These are phyloP conservation scores for Cetraspora pellucida DNA, from an alignment of 192 early-diverging fungal species.

Conservation along the genomic window DNA sequence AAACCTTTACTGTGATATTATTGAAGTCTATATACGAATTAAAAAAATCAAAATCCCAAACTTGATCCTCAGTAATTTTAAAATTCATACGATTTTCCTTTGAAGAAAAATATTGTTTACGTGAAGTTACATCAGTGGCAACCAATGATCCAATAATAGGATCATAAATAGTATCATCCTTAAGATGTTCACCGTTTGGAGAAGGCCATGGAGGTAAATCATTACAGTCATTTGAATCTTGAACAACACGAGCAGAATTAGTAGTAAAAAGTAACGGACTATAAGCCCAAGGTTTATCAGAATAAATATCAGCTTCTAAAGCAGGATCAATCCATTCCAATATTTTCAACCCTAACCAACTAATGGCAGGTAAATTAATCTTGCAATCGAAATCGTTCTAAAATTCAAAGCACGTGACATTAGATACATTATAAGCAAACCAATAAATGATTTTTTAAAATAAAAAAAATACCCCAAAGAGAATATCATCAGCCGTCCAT, in stretches of 20 bases:
- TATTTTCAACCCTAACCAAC: constrained; percentile 73
- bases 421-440: not conserved
- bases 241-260: constrained; percentile 60
- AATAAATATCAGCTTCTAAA: constrained; percentile 68
- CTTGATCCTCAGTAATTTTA: constrained; percentile 63
- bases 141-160: constrained; percentile 21
- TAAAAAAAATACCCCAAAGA: constrained; percentile 62
- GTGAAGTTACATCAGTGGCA: constrained; percentile 27
- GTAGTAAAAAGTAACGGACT: constrained; percentile 71
- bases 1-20: constrained; percentile 37
- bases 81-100: constrained; percentile 49
- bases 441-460: not conserved
- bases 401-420: not conserved
- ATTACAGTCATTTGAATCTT: constrained; percentile 30
- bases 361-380: constrained; percentile 65
- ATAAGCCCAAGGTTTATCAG: constrained; percentile 73
- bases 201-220: constrained; percentile 49
- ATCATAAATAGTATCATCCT: constrained; percentile 35
- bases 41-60: constrained; percentile 76
- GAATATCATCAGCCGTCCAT: constrained; percentile 63
- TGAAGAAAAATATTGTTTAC: constrained; percentile 60
- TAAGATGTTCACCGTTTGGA: constrained; percentile 42
- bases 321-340: constrained; percentile 78
- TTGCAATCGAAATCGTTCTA: constrained; percentile 72
- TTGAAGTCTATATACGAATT: constrained; percentile 56